Conservation (phyloP, 306 rosid genomes). For the Chamaecrista fasciculata region DNA sequence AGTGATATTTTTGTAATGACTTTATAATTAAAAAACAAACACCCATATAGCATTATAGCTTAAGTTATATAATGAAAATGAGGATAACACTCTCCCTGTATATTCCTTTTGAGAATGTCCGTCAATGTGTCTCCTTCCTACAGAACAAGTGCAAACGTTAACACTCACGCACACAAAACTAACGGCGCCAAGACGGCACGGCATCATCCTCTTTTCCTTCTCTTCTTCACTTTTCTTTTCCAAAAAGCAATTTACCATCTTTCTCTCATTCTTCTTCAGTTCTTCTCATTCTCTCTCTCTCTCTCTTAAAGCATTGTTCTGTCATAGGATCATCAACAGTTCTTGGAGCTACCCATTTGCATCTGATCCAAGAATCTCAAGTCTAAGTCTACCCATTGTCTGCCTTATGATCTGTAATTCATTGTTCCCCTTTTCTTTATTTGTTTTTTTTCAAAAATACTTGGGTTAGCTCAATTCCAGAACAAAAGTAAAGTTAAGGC, state of each 20-base stretch:
- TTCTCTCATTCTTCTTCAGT: constrained; percentile 36
- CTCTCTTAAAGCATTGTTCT: constrained; percentile 12
- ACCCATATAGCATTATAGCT: too few relatives aligned
- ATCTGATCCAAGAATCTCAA: constrained; percentile 58
- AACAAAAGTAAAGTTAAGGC: neutral
- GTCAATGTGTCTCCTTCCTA: neutral
- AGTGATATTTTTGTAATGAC: too few relatives aligned
- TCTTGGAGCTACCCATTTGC: constrained; percentile 33
- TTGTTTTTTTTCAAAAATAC: neutral
- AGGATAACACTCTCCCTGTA: too few relatives aligned
- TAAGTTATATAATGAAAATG: too few relatives aligned
- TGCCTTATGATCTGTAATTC: constrained; percentile 58
- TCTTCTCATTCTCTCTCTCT: constrained; percentile 19
- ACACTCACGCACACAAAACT: neutral
- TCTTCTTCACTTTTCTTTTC: constrained; percentile 15
- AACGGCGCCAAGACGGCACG: constrained; percentile 22
- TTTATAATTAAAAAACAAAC: too few relatives aligned
- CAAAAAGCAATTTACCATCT: constrained; percentile 40
- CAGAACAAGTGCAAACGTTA: constrained; percentile 27
- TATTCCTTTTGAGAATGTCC: too few relatives aligned
- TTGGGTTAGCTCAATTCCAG: constrained; percentile 10
- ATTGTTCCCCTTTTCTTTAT: constrained; percentile 30
- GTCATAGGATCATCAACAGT: constrained; percentile 36
- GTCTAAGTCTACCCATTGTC: constrained; percentile 16
- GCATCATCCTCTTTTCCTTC: constrained; percentile 24